Evolutionary conservation across 2,329 filamentous ascomycete genomes (phyloP).

Genomic region (Pseudonectria foliicola): DNA sequence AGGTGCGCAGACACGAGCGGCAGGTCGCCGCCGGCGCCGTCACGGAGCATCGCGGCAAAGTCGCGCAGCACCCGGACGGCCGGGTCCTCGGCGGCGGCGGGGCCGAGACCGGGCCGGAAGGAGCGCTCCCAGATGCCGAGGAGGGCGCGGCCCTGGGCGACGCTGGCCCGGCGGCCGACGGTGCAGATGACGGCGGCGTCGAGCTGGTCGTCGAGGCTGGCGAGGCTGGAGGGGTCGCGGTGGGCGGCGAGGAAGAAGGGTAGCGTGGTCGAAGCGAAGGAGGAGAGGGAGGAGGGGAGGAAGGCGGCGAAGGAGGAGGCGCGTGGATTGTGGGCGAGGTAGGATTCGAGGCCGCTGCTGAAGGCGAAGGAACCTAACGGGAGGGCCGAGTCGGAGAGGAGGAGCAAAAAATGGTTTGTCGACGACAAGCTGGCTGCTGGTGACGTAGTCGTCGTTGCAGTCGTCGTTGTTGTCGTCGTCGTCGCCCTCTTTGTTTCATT

Average conservation of each 20-base stretch:
- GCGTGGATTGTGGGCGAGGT: slow-evolving; percentile 57
- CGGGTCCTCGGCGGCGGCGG: slow-evolving; percentile 17
- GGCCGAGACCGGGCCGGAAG: slow-evolving; percentile 38
- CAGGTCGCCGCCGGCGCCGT: slow-evolving; percentile 20
- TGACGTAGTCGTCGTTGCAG: slow-evolving; percentile 2
- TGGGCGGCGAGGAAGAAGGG: slow-evolving; percentile 69
- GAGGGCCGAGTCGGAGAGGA: slow-evolving; percentile 74
- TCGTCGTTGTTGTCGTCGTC: too few species aligned
- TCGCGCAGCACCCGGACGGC: slow-evolving; percentile 27
- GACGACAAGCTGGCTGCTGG: slow-evolving; percentile 12
- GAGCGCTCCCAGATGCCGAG: slow-evolving; percentile 71
- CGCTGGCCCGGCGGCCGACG: slow-evolving; percentile 68
- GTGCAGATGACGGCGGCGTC: slow-evolving; percentile 72
- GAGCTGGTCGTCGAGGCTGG: slow-evolving; percentile 62
- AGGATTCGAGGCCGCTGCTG: slow-evolving; percentile 75
- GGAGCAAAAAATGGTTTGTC: slow-evolving; percentile 58
- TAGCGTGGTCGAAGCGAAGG: slow-evolving; percentile 64
- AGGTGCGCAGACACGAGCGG: slow-evolving; percentile 56
- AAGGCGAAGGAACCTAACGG: slow-evolving; percentile 84
- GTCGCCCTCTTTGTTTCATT: too few species aligned
- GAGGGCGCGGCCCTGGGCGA: slow-evolving; percentile 69
- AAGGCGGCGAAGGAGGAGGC: slow-evolving; percentile 53
- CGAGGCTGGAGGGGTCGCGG: slow-evolving; percentile 43
- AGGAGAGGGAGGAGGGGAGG: slow-evolving; percentile 61
- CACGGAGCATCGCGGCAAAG: slow-evolving; percentile 31